phyloP scores from a whole-genome alignment of 2,329 filamentous ascomycete genomes.

The Septoria linicola region DNA sequence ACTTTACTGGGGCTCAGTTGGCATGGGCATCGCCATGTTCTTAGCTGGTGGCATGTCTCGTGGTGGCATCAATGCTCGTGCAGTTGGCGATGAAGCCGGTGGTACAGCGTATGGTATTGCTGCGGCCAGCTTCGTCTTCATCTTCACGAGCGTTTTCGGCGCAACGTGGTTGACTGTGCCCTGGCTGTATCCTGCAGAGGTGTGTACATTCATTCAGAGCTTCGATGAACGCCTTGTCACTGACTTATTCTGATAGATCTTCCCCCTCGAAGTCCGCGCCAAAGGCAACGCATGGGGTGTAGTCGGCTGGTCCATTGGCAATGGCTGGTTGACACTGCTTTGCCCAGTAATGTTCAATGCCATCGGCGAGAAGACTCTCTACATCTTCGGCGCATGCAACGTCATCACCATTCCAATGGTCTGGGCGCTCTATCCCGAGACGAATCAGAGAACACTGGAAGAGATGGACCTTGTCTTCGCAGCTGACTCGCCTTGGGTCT shows the following conservation, averaged over 20 bases:
- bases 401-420: conserved; percentile 65
- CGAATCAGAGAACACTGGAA: conserved; percentile 68
- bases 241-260: too few species aligned
- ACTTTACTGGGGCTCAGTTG: conserved; percentile 39
- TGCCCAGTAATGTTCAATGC: conserved; percentile 58
- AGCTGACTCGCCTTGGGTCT: conserved; percentile 64
- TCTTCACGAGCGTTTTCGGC: conserved; percentile 65
- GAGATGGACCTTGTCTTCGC: conserved; percentile 75
- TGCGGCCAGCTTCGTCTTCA: conserved; percentile 68
- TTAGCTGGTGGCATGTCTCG: conserved; percentile 37
- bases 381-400: conserved; percentile 71
- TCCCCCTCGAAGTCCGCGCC: conserved; percentile 67
- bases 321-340: conserved; percentile 56
- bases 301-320: conserved; percentile 73
- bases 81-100: conserved; percentile 24
- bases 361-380: conserved; percentile 69
- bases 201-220: too few species aligned
- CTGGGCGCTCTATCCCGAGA: conserved; percentile 73
- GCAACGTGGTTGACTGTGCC: conserved; percentile 61
- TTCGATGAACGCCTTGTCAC: too few species aligned
- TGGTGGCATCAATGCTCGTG: conserved; percentile 31
- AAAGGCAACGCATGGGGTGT: conserved; percentile 76
- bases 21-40: conserved; percentile 39
- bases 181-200: conserved; percentile 42
- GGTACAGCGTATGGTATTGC: conserved; percentile 43